A percentile compares a stretch with the other conserved stretches of the same genome.
These are phyloP conservation scores for Fusarium floridanum DNA, from an alignment of 2,329 filamentous ascomycete genomes.

Conservation along the genomic window DNA sequence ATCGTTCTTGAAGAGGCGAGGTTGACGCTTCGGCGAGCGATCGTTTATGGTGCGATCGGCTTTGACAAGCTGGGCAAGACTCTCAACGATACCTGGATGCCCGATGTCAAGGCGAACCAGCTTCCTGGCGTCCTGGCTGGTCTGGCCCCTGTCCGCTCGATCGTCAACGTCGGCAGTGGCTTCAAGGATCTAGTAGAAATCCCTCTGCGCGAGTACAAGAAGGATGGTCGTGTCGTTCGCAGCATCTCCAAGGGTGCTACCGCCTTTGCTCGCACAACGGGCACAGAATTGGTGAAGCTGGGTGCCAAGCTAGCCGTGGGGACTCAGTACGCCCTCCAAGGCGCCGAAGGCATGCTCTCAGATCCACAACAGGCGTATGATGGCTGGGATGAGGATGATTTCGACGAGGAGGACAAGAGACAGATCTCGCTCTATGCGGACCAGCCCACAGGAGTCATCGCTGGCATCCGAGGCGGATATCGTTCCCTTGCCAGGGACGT, in stretches of 20 bases:
- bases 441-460: slow-evolving; percentile 89
- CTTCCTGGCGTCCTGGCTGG: slow-evolving; percentile 90
- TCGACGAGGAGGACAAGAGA: slow-evolving; percentile 77
- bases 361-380: slow-evolving; percentile 54
- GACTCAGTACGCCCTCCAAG: slow-evolving; percentile 92
- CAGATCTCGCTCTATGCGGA: slow-evolving; percentile 93
- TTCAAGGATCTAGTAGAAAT: slow-evolving; percentile 89
- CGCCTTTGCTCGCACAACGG: slow-evolving; percentile 92
- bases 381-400: slow-evolving; percentile 70
- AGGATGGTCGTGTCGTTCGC: slow-evolving; percentile 91
- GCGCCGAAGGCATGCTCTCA: slow-evolving; percentile 83
- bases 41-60: slow-evolving; percentile 91
- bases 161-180: slow-evolving; percentile 92
- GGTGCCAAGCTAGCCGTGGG: slow-evolving; percentile 95
- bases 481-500: slow-evolving; percentile 87
- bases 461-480: slow-evolving; percentile 87
- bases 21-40: slow-evolving; percentile 87
- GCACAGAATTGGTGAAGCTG: slow-evolving; percentile 92
- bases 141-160: slow-evolving; percentile 86
- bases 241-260: slow-evolving; percentile 92
- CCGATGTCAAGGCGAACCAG: slow-evolving; percentile 90
- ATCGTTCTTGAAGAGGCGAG: slow-evolving; percentile 90
- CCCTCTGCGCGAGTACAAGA: slow-evolving; percentile 91
- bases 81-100: slow-evolving; percentile 96
- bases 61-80: slow-evolving; percentile 92